These are phyloP conservation scores for Boletus subcaerulescens DNA, from an alignment of 768 basidiomycete genomes.

Conservation along the genomic window DNA sequence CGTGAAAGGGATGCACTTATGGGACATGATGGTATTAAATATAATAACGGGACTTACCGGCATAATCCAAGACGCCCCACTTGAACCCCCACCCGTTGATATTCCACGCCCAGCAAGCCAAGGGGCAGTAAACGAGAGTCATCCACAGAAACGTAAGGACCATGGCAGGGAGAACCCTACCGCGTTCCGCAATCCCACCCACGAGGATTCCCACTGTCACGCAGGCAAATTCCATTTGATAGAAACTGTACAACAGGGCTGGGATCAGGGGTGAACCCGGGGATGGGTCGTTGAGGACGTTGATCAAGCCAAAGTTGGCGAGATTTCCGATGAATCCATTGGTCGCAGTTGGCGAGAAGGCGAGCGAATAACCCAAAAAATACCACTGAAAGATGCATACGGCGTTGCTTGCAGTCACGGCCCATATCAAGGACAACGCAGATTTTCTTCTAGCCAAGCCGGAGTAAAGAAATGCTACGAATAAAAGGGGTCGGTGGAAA, in stretches of 20 bases:
- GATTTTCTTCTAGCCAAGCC: conserved; percentile 69
- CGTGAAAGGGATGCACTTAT: background rate
- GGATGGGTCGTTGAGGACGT: conserved; percentile 69
- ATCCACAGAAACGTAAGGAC: conserved; percentile 82
- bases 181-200: conserved; percentile 84
- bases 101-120: conserved; percentile 86
- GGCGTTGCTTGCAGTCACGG: conserved; percentile 67
- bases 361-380: conserved; percentile 80
- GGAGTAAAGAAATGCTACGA: conserved; percentile 67
- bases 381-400: conserved; percentile 81
- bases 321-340: conserved; percentile 82
- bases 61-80: conserved; percentile 86
- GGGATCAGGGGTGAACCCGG: conserved; percentile 82
- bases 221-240: conserved; percentile 84
- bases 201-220: conserved; percentile 76
- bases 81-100: conserved; percentile 79
- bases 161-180: conserved; percentile 78
- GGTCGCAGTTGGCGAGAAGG: conserved; percentile 74
- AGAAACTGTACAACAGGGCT: conserved; percentile 79
- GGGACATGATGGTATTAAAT: background rate
- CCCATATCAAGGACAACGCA: conserved; percentile 73
- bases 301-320: conserved; percentile 68
- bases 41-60: conserved; percentile 46
- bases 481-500: background rate
- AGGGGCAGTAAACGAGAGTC: conserved; percentile 83